A percentile compares a stretch with the other conserved stretches of the same genome.
These are phyloP conservation scores for Gonapodya prolifera DNA, from an alignment of 192 early-diverging fungal genomes.

Conservation along the genomic window DNA sequence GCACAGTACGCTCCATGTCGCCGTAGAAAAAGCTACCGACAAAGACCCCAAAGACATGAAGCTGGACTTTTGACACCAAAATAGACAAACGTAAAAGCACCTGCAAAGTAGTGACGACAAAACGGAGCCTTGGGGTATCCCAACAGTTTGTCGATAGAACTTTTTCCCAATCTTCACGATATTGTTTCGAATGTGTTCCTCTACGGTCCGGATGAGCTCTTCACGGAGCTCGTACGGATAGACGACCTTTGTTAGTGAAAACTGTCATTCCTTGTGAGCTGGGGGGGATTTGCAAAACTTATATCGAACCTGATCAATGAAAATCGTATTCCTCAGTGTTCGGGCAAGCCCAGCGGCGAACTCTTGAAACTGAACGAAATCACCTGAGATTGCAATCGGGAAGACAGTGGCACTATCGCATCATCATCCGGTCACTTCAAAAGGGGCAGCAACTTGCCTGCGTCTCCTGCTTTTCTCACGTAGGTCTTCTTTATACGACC, in stretches of 20 bases:
- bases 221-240: slow-evolving; percentile 36
- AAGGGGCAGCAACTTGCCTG: slow-evolving; percentile 14
- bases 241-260: slow-evolving; percentile 23
- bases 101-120: slow-evolving; percentile 80
- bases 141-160: slow-evolving; percentile 54
- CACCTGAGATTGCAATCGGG: slow-evolving; percentile 11
- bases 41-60: not conserved
- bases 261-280: not conserved
- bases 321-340: slow-evolving; percentile 36
- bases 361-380: slow-evolving; percentile 25
- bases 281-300: not conserved
- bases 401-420: not conserved
- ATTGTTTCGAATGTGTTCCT: slow-evolving; percentile 54
- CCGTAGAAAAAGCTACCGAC: slow-evolving; percentile 57
- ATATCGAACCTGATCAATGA: slow-evolving; percentile 46
- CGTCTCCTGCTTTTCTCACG: slow-evolving; percentile 15
- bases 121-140: slow-evolving; percentile 86
- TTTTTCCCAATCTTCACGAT: slow-evolving; percentile 44
- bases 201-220: slow-evolving; percentile 29
- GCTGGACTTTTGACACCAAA: slow-evolving; percentile 6
- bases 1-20: slow-evolving; percentile 47
- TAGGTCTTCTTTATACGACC: slow-evolving; percentile 22
- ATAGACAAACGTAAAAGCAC: slow-evolving; percentile 16
- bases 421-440: slow-evolving; percentile 1
- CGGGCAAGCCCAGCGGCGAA: slow-evolving; percentile 31